A percentile compares a stretch with the other conserved stretches of the same genome.
Conservation (phyloP, 768 basidiomycete species). For the Grammothele lineata region DNA sequence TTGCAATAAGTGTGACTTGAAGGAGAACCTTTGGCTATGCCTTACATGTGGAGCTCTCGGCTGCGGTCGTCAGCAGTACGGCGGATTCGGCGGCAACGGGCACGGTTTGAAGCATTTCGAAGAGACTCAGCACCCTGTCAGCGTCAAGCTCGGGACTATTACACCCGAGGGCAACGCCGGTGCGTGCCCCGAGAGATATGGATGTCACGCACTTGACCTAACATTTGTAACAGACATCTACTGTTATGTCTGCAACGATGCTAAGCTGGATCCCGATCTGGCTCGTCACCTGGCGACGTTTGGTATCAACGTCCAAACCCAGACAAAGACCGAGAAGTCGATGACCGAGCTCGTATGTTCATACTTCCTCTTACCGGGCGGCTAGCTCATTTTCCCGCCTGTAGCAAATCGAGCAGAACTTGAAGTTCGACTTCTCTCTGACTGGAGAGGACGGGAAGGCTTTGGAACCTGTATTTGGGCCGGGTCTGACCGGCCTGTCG, state of each 20-base stretch:
- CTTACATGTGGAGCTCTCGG: slow-evolving; percentile 86
- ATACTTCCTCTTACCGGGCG: not conserved
- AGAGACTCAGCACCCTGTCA: slow-evolving; percentile 68
- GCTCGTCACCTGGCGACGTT: slow-evolving; percentile 71
- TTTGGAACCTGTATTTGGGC: slow-evolving; percentile 83
- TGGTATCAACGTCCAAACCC: slow-evolving; percentile 79
- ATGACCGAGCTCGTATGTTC: slow-evolving; percentile 86
- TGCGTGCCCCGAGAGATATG: slow-evolving; percentile 29
- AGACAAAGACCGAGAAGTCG: slow-evolving; percentile 91
- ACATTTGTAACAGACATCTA: slow-evolving; percentile 67
- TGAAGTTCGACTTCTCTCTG: slow-evolving; percentile 91
- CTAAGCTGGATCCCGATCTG: slow-evolving; percentile 73
- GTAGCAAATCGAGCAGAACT: slow-evolving; percentile 94
- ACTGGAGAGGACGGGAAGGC: slow-evolving; percentile 84
- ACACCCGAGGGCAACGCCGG: slow-evolving; percentile 92
- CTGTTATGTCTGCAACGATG: slow-evolving; percentile 89
- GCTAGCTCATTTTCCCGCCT: not conserved
- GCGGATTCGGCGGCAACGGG: slow-evolving; percentile 80
- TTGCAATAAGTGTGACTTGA: slow-evolving; percentile 80
- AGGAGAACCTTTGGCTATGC: slow-evolving; percentile 94
- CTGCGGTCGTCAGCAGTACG: slow-evolving; percentile 84
- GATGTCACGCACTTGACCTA: not conserved
- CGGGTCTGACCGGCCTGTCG: slow-evolving; percentile 81
- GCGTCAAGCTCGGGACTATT: slow-evolving; percentile 94
- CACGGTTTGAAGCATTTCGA: slow-evolving; percentile 82